Evolutionary conservation across 257 asterid species (phyloP).

Genomic region (Henckelia pumila): DNA sequence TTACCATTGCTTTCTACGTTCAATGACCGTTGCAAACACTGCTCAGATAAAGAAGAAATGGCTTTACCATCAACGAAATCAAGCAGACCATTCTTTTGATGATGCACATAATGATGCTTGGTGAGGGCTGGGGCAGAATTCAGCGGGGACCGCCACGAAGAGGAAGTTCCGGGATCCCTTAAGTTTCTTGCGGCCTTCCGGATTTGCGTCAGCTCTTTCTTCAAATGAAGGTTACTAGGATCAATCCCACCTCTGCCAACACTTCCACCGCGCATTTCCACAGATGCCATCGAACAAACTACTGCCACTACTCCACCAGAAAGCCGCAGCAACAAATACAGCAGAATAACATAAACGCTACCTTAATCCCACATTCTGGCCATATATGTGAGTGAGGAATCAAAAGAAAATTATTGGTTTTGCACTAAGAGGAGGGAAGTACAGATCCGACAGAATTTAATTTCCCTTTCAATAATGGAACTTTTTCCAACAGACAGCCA

Average conservation of each 20-base stretch:
- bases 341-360: not conserved
- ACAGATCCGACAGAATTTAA: conserved; percentile 36
- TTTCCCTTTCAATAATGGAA: not conserved
- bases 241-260: conserved; percentile 46
- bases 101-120: conserved; percentile 62
- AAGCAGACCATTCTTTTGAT: conserved; percentile 37
- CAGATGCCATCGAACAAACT: conserved; percentile 21
- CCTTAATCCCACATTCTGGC: not conserved
- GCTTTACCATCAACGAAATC: conserved; percentile 33
- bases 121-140: conserved; percentile 72
- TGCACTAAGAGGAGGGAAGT: conserved; percentile 1
- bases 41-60: conserved; percentile 33
- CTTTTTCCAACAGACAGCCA: conserved; percentile 26
- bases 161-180: conserved; percentile 91
- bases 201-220: conserved; percentile 86
- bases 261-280: not conserved
- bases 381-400: not conserved
- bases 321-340: not conserved
- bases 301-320: not conserved
- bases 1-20: conserved; percentile 24
- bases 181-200: conserved; percentile 82
- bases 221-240: conserved; percentile 91
- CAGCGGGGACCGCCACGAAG: conserved; percentile 80
- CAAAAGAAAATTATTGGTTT: conserved; percentile 21
- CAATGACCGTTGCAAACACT: conserved; percentile 19